phyloP scores from a whole-genome alignment of 106 monocot species.

The Allium sativum region DNA sequence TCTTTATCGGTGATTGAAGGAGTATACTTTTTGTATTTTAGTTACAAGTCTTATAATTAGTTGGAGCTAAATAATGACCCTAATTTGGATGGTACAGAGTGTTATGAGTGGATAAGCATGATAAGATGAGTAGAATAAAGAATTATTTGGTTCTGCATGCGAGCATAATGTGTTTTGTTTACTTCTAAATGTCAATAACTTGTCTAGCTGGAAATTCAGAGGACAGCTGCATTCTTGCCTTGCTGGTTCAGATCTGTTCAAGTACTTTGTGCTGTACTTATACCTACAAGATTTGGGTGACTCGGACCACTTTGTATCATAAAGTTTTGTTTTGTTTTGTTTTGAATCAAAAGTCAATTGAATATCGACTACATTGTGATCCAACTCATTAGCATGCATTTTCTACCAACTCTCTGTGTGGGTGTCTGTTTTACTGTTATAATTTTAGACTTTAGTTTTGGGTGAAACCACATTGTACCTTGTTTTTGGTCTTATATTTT shows the following conservation, averaged over 20 bases:
- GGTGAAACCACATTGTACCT: no score
- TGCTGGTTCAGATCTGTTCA: neutral
- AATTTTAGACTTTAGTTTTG: no score
- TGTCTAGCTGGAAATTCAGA: conserved; percentile 1
- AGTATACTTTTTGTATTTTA: no score
- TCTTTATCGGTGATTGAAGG: no score
- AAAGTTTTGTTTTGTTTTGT: conserved; percentile 2
- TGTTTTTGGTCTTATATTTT: no score
- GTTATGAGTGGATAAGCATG: conserved; percentile 1
- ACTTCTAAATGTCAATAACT: neutral
- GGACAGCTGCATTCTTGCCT: neutral
- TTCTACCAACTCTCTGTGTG: neutral
- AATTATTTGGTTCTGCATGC: neutral
- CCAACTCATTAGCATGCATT: neutral
- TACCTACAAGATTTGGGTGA: neutral
- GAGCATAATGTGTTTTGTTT: neutral
- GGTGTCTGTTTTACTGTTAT: no score
- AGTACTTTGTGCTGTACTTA: neutral
- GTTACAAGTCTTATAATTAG: no score
- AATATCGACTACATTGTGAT: neutral
- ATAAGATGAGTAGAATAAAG: neutral
- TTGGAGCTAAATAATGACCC: no score
- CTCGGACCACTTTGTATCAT: neutral
- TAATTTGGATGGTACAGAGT: neutral
- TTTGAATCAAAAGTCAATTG: neutral